A percentile compares a stretch with the other conserved stretches of the same genome.
phyloP scores from a whole-genome alignment of 1,284 basidiomycete species.

The Ganoderma sp. region DNA sequence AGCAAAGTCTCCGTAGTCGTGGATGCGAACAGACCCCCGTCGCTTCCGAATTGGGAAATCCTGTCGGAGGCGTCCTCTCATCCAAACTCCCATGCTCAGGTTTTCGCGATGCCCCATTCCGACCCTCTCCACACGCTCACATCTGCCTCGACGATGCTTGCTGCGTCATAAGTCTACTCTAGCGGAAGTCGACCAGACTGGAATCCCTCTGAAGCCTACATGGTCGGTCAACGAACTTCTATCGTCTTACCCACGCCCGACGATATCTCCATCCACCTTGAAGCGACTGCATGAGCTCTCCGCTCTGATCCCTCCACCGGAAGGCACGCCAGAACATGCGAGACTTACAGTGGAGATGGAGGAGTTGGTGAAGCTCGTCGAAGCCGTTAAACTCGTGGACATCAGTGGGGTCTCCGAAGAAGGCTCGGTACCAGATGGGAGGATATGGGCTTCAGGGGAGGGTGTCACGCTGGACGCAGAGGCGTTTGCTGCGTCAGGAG shows the following conservation, averaged over 20 bases:
- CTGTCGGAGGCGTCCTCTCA: conserved; percentile 6
- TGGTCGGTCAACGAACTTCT: conserved; percentile 80
- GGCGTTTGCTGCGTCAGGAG: not conserved
- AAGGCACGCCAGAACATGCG: conserved; percentile 56
- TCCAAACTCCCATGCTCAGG: conserved; percentile 22
- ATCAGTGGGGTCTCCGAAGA: conserved; percentile 39
- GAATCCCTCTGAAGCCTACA: conserved; percentile 66
- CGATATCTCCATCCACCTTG: conserved; percentile 59
- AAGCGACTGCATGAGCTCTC: conserved; percentile 70
- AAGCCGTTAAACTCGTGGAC: conserved; percentile 74
- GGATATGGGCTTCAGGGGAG: conserved; percentile 48
- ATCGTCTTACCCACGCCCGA: conserved; percentile 74
- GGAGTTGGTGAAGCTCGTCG: conserved; percentile 73
- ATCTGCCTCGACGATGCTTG: not conserved
- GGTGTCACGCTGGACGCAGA: conserved; percentile 45
- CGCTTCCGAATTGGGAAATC: conserved; percentile 26
- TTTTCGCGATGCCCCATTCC: conserved; percentile 13
- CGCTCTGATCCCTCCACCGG: conserved; percentile 66
- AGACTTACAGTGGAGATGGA: conserved; percentile 63
- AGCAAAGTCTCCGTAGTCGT: conserved; percentile 19
- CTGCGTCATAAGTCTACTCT: conserved; percentile 19
- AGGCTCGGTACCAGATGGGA: conserved; percentile 49
- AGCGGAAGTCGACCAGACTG: conserved; percentile 55
- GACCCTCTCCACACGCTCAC: not conserved
- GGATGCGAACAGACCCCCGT: conserved; percentile 22